Evolutionary conservation across 306 rosid species (phyloP).

Genomic region (Quercus aquifolioides): DNA sequence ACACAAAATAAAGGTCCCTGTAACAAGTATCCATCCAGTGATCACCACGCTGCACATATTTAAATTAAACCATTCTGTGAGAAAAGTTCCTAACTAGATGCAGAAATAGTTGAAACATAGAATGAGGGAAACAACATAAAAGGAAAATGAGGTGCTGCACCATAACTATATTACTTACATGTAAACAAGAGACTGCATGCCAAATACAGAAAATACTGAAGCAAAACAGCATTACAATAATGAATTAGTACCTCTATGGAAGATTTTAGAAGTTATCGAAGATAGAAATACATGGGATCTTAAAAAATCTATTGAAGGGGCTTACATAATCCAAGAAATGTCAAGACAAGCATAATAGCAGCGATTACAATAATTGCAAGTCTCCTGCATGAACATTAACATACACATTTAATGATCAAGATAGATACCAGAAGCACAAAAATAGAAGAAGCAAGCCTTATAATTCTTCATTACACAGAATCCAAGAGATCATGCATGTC

Average conservation of each 20-base stretch:
- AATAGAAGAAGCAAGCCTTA: not conserved
- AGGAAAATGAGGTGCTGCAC: not conserved
- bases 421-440: not conserved
- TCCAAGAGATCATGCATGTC: constrained; percentile 51
- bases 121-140: not conserved
- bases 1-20: constrained; percentile 72
- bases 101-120: constrained; percentile 1
- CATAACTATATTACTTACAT: constrained; percentile 45
- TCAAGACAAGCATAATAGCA: constrained; percentile 75
- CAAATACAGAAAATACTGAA: constrained; percentile 83
- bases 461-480: constrained; percentile 42
- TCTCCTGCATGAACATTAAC: constrained; percentile 47
- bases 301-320: constrained; percentile 7
- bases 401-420: not conserved
- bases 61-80: constrained; percentile 17
- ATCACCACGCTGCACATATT: constrained; percentile 70
- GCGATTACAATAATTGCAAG: constrained; percentile 61
- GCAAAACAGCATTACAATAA: constrained; percentile 2
- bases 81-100: not conserved
- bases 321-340: constrained; percentile 88
- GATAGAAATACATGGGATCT: constrained; percentile 1
- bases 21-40: constrained; percentile 87
- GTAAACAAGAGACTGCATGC: constrained; percentile 71
- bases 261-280: not conserved
- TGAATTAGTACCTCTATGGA: not conserved